Conservation (phyloP, 2,329 filamentous ascomycete genomes). For the Nannizziopsis arthrosporioides region DNA sequence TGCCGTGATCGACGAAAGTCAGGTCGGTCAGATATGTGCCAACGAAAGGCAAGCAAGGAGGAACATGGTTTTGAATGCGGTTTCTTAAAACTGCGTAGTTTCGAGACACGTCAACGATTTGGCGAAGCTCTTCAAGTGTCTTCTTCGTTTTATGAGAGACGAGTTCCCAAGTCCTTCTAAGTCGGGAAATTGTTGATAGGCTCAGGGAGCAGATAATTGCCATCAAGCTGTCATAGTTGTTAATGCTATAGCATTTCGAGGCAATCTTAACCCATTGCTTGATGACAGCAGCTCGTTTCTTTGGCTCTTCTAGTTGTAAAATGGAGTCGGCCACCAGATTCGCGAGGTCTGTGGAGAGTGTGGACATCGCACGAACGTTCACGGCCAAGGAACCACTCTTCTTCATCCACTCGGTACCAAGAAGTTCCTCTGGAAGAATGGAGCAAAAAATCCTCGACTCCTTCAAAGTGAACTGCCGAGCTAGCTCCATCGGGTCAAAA, state of each 20-base stretch:
- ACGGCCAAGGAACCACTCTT: conserved; percentile 65
- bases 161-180: conserved; percentile 84
- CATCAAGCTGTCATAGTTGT: conserved; percentile 96
- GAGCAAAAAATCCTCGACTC: conserved; percentile 85
- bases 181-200: conserved; percentile 75
- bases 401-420: conserved; percentile 91
- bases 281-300: conserved; percentile 79
- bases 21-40: conserved; percentile 94
- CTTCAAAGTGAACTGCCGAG: conserved; percentile 83
- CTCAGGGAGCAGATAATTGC: conserved; percentile 91
- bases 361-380: conserved; percentile 90
- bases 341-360: conserved; percentile 80
- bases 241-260: conserved; percentile 69
- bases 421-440: conserved; percentile 81
- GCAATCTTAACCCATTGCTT: conserved; percentile 99
- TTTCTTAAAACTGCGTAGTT: conserved; percentile 83
- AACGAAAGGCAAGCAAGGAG: conserved; percentile 87
- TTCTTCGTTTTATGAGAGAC: conserved; percentile 75
- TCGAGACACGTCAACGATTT: conserved; percentile 76
- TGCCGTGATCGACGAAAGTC: conserved; percentile 91
- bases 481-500: conserved; percentile 82
- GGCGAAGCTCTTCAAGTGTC: conserved; percentile 63
- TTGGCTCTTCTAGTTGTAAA: conserved; percentile 73
- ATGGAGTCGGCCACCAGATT: conserved; percentile 91
- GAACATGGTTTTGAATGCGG: conserved; percentile 71